Percentiles rank a stretch among this genome's conserved stretches.
Conservation (phyloP, 495 filamentous ascomycete genomes). For the Clohesyomyces aquaticus region DNA sequence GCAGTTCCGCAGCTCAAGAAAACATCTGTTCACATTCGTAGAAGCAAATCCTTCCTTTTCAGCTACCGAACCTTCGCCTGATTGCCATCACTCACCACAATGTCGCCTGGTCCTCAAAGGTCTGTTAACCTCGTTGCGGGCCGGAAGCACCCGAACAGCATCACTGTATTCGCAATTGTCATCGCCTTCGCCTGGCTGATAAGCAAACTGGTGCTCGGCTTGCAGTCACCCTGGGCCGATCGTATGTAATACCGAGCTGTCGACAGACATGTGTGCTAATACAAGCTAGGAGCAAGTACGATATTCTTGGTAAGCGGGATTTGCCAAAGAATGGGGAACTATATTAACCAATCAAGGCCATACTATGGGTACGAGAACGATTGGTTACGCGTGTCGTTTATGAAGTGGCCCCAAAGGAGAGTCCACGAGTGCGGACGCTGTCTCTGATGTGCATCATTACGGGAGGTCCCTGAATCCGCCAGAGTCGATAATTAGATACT, state of each 20-base stretch:
- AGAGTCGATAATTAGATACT: too few relatives aligned
- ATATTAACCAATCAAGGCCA: too few relatives aligned
- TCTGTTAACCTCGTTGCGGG: background rate
- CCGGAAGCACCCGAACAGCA: background rate
- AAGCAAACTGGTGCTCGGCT: background rate
- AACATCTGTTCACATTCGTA: background rate
- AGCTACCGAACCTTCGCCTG: background rate
- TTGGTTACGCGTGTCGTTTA: too few relatives aligned
- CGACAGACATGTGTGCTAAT: background rate
- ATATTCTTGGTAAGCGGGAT: background rate
- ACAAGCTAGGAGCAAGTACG: background rate
- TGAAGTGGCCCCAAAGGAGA: too few relatives aligned
- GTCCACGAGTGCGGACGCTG: too few relatives aligned
- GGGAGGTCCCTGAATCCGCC: too few relatives aligned
- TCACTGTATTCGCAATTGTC: background rate
- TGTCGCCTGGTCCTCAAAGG: conserved; percentile 2
- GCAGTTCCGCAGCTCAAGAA: background rate
- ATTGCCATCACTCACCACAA: background rate
- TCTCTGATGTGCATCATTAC: too few relatives aligned
- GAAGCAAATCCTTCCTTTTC: background rate
- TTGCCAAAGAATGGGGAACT: too few relatives aligned
- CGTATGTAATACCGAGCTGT: background rate
- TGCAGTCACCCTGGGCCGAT: background rate
- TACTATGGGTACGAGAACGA: too few relatives aligned
- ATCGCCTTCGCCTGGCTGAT: background rate